Evolutionary conservation across 257 asterid genomes (phyloP).

Genomic region (Penstemon davidsonii): DNA sequence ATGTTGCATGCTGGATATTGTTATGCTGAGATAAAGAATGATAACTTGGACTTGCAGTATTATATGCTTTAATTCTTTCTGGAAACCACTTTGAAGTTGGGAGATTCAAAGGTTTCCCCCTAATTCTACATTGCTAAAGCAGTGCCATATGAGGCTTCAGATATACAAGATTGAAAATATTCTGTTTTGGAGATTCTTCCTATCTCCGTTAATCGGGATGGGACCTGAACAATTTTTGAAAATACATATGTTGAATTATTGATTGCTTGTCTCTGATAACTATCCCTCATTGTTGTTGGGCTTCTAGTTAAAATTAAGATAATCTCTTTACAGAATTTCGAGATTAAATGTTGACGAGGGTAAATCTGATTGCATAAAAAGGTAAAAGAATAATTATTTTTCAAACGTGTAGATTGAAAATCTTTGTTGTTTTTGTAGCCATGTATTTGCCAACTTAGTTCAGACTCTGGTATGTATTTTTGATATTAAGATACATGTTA

Average conservation of each 20-base stretch:
- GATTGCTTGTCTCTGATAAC: background rate
- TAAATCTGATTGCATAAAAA: too few relatives aligned
- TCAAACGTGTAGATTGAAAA: too few relatives aligned
- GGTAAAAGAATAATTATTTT: too few relatives aligned
- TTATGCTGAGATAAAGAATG: slow-evolving; percentile 9
- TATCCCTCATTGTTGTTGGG: background rate
- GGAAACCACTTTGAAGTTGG: slow-evolving; percentile 1
- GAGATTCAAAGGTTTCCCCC: background rate
- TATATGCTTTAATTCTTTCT: slow-evolving; percentile 8
- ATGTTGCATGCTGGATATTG: slow-evolving; percentile 5
- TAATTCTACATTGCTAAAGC: background rate
- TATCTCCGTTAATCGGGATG: background rate
- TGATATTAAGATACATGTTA: too few relatives aligned
- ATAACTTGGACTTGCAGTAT: background rate
- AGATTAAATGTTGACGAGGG: too few relatives aligned
- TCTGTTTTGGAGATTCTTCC: background rate
- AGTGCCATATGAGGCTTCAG: background rate
- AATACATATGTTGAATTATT: background rate
- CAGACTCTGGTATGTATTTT: too few relatives aligned
- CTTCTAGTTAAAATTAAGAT: too few relatives aligned
- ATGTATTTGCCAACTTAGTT: too few relatives aligned
- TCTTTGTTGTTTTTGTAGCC: too few relatives aligned
- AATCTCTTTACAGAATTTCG: too few relatives aligned
- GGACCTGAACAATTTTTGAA: background rate
- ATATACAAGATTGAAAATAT: background rate